Percentiles rank a stretch among this genome's conserved stretches.
Evolutionary conservation across 177 flowering plant species (phyloP).

Genomic region (Vitis hybrid): DNA sequence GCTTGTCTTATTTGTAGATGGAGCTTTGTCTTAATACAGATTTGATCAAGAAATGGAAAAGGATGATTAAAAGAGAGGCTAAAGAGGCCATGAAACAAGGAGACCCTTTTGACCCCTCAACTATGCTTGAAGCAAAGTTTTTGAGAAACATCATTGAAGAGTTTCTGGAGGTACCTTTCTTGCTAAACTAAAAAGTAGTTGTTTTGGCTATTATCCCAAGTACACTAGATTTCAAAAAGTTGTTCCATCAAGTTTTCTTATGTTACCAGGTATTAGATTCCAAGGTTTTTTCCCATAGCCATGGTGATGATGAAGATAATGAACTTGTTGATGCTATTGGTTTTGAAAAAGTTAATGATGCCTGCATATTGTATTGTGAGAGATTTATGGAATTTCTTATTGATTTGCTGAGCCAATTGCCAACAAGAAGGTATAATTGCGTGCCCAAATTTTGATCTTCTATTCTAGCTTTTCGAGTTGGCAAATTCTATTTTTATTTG

Average conservation of each 20-base stretch:
- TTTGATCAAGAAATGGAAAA: conserved; percentile 83
- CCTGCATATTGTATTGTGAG: conserved; percentile 85
- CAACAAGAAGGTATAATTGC: conserved; percentile 83
- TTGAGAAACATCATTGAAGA: conserved; percentile 81
- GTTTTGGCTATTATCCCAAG: too few species aligned
- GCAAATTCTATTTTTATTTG: too few species aligned
- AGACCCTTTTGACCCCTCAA: conserved; percentile 54
- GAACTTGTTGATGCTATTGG: conserved; percentile 28
- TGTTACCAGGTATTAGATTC: conserved; percentile 64
- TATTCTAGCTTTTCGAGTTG: not conserved
- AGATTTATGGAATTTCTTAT: conserved; percentile 97
- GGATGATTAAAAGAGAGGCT: conserved; percentile 62
- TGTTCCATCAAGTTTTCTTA: conserved; percentile 3
- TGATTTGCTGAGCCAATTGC: conserved; percentile 94
- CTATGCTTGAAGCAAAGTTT: conserved; percentile 68
- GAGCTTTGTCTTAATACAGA: conserved; percentile 75
- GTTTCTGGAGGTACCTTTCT: conserved; percentile 69
- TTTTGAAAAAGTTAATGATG: conserved; percentile 49
- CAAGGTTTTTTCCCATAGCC: conserved; percentile 50
- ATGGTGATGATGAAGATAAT: conserved; percentile 26
- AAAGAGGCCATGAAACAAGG: conserved; percentile 65
- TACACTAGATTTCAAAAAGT: too few species aligned
- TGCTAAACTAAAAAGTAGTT: too few species aligned
- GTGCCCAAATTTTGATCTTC: not conserved
- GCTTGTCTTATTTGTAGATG: conserved; percentile 49